Evolutionary conservation across 129 eudicot species (phyloP), one percentile per base, ranked within the genome.

Genomic region (Pittosporum tobira): DNA sequence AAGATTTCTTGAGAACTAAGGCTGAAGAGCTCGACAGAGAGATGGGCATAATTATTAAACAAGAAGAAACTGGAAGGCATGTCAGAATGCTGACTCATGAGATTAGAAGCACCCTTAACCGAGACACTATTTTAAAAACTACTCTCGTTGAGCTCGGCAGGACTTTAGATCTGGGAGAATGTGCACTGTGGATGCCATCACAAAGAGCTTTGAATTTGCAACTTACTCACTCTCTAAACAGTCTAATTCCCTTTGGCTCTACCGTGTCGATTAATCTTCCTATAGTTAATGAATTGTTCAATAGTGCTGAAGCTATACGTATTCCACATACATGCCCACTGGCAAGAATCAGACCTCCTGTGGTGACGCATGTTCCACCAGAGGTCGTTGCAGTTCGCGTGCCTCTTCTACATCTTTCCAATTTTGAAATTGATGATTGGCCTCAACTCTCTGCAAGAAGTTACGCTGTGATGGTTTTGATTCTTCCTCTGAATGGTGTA

Each of bases 391-490:
- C 68, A 38, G 59, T 69, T 61, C 59, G 74, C 10, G 74, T 69
- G 13, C 74, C 74, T 48, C 74, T 69, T 61, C 22, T 61, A 51
- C 67, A 61, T 46, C 48, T 48, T 51, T 61, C 67, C 40, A 51
- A 60, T 61, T 57, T 51, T 59, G 59, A 69, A 46, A 44, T 59
- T n/a, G 48, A 61, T 51, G 62, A 69, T 23, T 61, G 68, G 62
- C 74, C 62, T 14, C 62, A 51, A 38, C 20, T 38, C 45, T 72
- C 84, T 16, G 79, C 77, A 12, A 82, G 64, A 68, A 73, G 74
- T 71, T 82, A 82, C 34, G 89, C 89, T 23, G 77, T 78, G 46
- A 82, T 82, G 89, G 84, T 82, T 67, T 70, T 78, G 77, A 74
- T 82, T 65, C 81, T 75, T 50, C 85, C 89, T 40, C 31, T 76